Evolutionary conservation across 257 asterid species (phyloP).

Genomic region (Penstemon eatonii): DNA sequence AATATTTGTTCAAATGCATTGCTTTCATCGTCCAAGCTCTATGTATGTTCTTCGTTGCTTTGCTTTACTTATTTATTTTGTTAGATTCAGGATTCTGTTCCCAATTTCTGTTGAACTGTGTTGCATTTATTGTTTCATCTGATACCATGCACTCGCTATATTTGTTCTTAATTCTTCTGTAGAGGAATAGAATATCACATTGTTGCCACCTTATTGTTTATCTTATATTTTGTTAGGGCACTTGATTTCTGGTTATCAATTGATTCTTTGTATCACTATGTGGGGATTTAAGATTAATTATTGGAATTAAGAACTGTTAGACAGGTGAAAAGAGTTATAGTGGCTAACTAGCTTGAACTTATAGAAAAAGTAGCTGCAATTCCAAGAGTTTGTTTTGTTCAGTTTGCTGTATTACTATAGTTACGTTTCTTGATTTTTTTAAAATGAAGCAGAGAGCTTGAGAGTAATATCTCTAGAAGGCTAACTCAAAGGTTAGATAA

Average conservation of each 20-base stretch:
- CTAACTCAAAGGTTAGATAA: slow-evolving; percentile 9
- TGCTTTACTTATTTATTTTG: not conserved
- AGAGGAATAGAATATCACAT: not conserved
- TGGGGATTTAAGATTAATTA: slow-evolving; percentile 1
- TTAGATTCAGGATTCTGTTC: slow-evolving; percentile 4
- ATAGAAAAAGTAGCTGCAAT: slow-evolving; percentile 17
- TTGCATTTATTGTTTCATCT: slow-evolving; percentile 19
- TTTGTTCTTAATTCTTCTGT: slow-evolving; percentile 17
- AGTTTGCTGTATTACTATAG: slow-evolving; percentile 8
- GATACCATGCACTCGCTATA: slow-evolving; percentile 7
- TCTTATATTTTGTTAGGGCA: not conserved
- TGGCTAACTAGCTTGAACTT: slow-evolving; percentile 1
- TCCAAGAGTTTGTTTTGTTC: slow-evolving; percentile 15
- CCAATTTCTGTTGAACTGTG: slow-evolving; percentile 1
- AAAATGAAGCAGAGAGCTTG: not conserved
- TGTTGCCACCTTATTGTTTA: slow-evolving; percentile 14
- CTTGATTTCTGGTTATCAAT: not conserved
- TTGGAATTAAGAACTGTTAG: slow-evolving; percentile 4
- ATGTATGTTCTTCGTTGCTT: not conserved
- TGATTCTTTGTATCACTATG: slow-evolving; percentile 5
- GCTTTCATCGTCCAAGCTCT: not conserved
- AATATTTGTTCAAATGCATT: slow-evolving; percentile 7
- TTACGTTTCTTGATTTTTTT: not conserved
- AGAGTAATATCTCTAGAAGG: slow-evolving; percentile 23
- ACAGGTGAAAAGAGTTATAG: slow-evolving; percentile 8